Conservation (phyloP, 2,329 filamentous ascomycete species). For the Cladophialophora exuberans region DNA sequence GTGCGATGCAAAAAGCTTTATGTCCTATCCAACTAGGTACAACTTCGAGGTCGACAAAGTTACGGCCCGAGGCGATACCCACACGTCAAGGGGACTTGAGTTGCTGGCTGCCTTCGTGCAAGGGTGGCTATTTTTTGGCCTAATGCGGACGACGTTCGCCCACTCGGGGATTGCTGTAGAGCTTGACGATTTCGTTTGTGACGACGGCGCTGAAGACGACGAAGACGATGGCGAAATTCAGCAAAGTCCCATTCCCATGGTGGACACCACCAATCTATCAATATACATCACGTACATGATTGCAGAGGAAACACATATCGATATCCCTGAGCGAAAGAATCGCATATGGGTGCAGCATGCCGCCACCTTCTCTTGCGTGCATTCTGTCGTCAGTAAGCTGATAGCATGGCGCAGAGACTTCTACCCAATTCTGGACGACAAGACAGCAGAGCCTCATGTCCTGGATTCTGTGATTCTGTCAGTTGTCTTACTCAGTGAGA, state of each 20-base stretch:
- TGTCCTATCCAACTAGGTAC: not conserved
- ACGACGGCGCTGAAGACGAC: not conserved
- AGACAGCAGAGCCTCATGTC: not conserved
- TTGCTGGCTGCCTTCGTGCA: not conserved
- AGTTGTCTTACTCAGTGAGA: not conserved
- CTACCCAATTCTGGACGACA: not conserved
- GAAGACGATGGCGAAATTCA: not conserved
- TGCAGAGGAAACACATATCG: not conserved
- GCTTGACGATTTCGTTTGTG: not conserved
- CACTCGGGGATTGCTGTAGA: not conserved
- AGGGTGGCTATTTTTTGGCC: not conserved
- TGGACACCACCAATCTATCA: not conserved
- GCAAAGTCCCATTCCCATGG: not conserved
- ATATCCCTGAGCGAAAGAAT: not conserved
- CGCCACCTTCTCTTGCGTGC: not conserved
- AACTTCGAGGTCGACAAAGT: not conserved
- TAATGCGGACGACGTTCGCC: not conserved
- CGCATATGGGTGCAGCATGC: not conserved
- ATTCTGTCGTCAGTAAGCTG: not conserved
- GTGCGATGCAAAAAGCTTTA: not conserved
- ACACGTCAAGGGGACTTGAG: not conserved
- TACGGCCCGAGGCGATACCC: not conserved
- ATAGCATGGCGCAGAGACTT: not conserved
- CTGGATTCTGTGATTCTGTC: not conserved
- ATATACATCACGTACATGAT: not conserved